phyloP scores from a whole-genome alignment of 495 filamentous ascomycete species.

The Collariella sp. region DNA sequence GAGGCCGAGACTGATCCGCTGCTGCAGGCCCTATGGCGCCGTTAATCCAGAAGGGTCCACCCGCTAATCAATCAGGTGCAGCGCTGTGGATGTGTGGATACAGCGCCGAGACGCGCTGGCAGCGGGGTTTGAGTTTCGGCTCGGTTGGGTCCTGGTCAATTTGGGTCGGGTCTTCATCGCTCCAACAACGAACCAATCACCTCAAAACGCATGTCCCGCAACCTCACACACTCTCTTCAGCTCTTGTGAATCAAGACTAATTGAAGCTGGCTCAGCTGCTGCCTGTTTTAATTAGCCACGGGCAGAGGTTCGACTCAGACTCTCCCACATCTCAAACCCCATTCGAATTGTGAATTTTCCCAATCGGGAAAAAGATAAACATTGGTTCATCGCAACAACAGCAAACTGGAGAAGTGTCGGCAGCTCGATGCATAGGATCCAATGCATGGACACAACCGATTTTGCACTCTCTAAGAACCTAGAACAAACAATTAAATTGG shows the following conservation, averaged over 20 bases:
- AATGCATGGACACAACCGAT: no score
- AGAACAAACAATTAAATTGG: background rate
- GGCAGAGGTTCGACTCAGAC: no score
- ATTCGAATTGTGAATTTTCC: no score
- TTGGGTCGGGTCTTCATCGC: background rate
- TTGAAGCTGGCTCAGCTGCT: background rate
- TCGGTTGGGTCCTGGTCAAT: no score
- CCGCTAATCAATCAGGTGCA: conserved; percentile 1
- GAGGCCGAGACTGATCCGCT: conserved; percentile 1
- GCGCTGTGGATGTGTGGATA: background rate
- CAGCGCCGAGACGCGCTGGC: background rate
- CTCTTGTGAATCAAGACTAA: background rate
- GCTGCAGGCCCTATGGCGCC: background rate
- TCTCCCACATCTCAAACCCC: background rate
- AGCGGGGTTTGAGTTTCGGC: conserved; percentile 15
- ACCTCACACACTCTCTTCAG: background rate
- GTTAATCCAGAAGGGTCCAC: conserved; percentile 12
- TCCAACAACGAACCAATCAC: conserved; percentile 10
- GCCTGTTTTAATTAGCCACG: background rate
- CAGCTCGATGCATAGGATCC: no score
- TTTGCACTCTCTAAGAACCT: no score
- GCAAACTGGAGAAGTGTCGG: no score
- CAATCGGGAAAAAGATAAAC: no score
- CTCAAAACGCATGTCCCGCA: conserved; percentile 10
- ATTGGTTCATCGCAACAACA: no score